Percentiles rank a stretch among this genome's conserved stretches.
phyloP scores from a whole-genome alignment of 2,329 filamentous ascomycete species.

The Cryphonectria nitschkei region DNA sequence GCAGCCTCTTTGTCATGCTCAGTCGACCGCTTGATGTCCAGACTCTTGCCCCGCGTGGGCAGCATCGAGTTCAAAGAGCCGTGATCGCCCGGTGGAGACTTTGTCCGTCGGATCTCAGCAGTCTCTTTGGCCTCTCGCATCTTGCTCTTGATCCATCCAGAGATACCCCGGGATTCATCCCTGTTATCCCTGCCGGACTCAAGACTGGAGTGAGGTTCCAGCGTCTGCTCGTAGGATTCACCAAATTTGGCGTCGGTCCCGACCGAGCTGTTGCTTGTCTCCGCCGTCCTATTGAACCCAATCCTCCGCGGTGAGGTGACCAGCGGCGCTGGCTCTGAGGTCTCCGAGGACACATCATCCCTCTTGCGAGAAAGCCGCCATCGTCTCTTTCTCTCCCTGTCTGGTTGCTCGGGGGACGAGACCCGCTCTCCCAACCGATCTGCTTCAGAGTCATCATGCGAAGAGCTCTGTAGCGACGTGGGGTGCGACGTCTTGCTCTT shows the following conservation, averaged over 20 bases:
- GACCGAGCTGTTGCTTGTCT: slow-evolving; percentile 69
- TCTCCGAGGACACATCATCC: slow-evolving; percentile 55
- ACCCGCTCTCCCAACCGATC: slow-evolving; percentile 70
- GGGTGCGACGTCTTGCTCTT: slow-evolving; percentile 74
- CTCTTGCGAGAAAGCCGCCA: slow-evolving; percentile 73
- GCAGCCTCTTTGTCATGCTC: slow-evolving; percentile 38
- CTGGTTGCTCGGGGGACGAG: slow-evolving; percentile 47
- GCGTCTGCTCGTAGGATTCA: slow-evolving; percentile 53
- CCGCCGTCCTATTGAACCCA: slow-evolving; percentile 65
- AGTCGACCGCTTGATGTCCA: slow-evolving; percentile 48
- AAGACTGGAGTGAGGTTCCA: slow-evolving; percentile 45
- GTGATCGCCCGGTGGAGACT: slow-evolving; percentile 55
- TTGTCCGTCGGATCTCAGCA: slow-evolving; percentile 57
- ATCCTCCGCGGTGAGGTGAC: slow-evolving; percentile 50
- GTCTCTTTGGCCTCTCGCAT: slow-evolving; percentile 63
- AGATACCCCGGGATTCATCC: slow-evolving; percentile 55
- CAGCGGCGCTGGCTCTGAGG: slow-evolving; percentile 36
- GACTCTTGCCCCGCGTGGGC: slow-evolving; percentile 49
- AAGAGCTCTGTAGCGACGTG: slow-evolving; percentile 74
- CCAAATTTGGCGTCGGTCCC: slow-evolving; percentile 62
- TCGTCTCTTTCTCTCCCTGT: slow-evolving; percentile 71
- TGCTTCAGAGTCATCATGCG: slow-evolving; percentile 80
- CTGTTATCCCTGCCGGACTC: slow-evolving; percentile 46
- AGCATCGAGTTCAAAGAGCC: slow-evolving; percentile 38
- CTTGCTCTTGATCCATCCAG: slow-evolving; percentile 64